These are phyloP conservation scores for Kewa caespitosa DNA, from an alignment of 179 eudicot species.

Conservation along the genomic window DNA sequence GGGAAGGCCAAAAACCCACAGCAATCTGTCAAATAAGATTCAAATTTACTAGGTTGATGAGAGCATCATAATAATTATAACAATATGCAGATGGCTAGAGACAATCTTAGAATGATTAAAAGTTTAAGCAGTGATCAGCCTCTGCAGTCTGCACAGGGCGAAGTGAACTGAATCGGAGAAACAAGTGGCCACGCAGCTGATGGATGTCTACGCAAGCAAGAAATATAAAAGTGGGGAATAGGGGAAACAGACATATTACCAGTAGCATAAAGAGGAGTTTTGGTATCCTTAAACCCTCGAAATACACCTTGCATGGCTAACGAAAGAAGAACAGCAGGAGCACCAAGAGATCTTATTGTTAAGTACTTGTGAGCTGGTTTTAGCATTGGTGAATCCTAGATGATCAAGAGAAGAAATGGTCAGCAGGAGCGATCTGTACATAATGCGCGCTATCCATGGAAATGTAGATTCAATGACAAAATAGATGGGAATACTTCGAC, in stretches of 20 bases:
- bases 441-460: not conserved
- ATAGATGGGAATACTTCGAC: not conserved
- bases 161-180: too few relatives aligned
- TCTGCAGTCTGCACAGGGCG: too few relatives aligned
- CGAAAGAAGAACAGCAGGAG: slow-evolving; percentile 98
- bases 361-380: slow-evolving; percentile 74
- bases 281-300: slow-evolving; percentile 94
- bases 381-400: slow-evolving; percentile 84
- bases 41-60: not conserved
- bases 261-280: slow-evolving; percentile 92
- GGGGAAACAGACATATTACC: slow-evolving; percentile 31
- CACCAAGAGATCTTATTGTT: slow-evolving; percentile 73
- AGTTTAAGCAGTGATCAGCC: not conserved
- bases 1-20: not conserved
- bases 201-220: too few relatives aligned
- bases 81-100: too few relatives aligned
- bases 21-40: not conserved
- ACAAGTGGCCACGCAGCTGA: too few relatives aligned
- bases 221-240: not conserved
- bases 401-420: not conserved
- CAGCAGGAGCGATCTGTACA: not conserved
- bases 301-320: slow-evolving; percentile 97
- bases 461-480: not conserved
- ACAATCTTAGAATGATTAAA: not conserved
- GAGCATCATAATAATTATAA: not conserved